Evolutionary conservation across 306 rosid genomes (phyloP).

Genomic region (Lagenaria siceraria): DNA sequence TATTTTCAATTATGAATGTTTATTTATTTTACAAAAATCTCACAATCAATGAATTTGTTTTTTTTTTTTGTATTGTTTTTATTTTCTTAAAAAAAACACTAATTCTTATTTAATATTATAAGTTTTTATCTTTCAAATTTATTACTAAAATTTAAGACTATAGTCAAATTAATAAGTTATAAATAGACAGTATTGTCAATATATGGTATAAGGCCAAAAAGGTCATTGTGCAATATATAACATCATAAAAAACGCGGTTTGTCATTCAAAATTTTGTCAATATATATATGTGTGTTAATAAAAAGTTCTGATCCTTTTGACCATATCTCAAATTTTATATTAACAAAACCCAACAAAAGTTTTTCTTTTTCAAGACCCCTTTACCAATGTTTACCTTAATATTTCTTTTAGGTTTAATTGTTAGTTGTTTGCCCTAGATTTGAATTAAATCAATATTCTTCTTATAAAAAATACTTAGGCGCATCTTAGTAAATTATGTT

Average conservation of each 20-base stretch:
- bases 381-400: background rate
- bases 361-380: background rate
- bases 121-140: no score
- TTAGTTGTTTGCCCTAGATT: background rate
- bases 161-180: no score
- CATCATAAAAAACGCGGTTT: background rate
- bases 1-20: background rate
- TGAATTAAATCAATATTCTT: background rate
- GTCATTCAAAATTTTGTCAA: background rate
- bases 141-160: no score
- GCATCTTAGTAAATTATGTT: no score
- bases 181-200: background rate
- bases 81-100: background rate
- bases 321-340: background rate
- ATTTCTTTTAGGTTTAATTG: background rate
- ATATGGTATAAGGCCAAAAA: background rate
- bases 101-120: no score
- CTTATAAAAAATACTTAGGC: no score
- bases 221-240: background rate
- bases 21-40: background rate
- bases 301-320: background rate
- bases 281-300: background rate
- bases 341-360: no score
- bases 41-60: no score
- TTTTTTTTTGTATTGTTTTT: no score